Evolutionary conservation across 2,329 filamentous ascomycete species (phyloP).

Genomic region (Fusarium torreyae): DNA sequence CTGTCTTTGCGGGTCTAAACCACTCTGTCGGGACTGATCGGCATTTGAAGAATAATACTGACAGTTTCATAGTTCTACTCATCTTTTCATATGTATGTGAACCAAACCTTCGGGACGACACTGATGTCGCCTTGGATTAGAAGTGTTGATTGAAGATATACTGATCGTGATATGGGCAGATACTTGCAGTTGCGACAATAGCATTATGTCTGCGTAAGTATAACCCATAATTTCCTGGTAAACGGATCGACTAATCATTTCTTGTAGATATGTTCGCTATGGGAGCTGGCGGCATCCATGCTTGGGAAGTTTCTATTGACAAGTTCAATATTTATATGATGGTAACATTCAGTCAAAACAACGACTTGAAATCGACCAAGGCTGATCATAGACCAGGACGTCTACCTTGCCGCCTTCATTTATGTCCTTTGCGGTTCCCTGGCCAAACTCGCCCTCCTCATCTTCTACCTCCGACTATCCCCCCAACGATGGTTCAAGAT

Average conservation of each 20-base stretch:
- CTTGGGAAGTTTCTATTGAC: constrained; percentile 51
- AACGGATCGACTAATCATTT: not conserved
- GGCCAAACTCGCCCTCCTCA: constrained; percentile 57
- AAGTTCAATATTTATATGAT: constrained; percentile 49
- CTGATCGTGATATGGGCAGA: constrained; percentile 23
- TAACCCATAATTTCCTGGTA: not conserved
- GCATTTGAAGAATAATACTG: constrained; percentile 12
- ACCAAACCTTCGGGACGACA: not conserved
- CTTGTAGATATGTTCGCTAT: constrained; percentile 50
- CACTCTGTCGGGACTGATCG: not conserved
- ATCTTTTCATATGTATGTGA: constrained; percentile 37
- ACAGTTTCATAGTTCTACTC: constrained; percentile 32
- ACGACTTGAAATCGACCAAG: rapidly evolving
- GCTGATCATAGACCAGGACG: constrained; percentile 37
- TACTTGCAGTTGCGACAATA: constrained; percentile 38
- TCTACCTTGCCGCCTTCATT: constrained; percentile 50
- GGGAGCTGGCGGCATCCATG: constrained; percentile 50
- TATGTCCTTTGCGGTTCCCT: constrained; percentile 56
- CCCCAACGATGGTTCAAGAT: constrained; percentile 54
- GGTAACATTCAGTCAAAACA: constrained; percentile 17
- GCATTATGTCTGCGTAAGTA: constrained; percentile 41
- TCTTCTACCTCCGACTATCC: constrained; percentile 58
- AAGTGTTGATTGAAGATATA: not conserved
- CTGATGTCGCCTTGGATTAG: too few species aligned
- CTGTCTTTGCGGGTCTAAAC: constrained; percentile 4